Base-by-base conservation (phyloP, 2,329 filamentous ascomycete genomes). In the Aspergillus jensenii region DNA sequence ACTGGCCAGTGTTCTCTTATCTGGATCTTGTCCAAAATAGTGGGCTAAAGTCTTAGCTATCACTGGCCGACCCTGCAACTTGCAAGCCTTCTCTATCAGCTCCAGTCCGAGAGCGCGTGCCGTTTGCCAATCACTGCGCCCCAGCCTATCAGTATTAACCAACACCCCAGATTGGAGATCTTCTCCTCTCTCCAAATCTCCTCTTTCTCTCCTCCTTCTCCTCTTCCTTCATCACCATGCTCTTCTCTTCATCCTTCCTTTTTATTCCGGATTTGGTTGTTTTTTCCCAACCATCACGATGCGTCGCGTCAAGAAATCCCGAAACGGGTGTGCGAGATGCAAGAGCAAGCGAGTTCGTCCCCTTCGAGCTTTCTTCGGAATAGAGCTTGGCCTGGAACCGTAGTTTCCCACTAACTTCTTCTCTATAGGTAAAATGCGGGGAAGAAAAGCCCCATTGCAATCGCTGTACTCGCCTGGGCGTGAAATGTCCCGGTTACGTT, bases 291-390 rank as follows among this genome's bases (percentile, higher is more conserved):
- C 60, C 63, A 76, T 76, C 41, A 80, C 60, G 63, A 76, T 76
- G 74, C 69, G 73, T 51, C 67, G 74, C 58, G 74, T 76, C 40
- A 76, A 75, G 64, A 76, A 76, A 56, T 76, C 73, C 50, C 71
- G 74, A n/a, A 74, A 75, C 56, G 74, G 74, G 7, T 76, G 74
- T 64, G 71, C 71, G n/a, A 68, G 73, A 44, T 76, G 74, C 64
- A 76, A 76, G 64, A 75, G 71, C 65, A 75, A 76, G 68, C 67
- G 74, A 55, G 74, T 76, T 19, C 50, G 53, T 55, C 48, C 25
- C 17, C 31, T 23, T 39, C 15, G 14, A 51, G 45, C 15, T 19
- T 43, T 15, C 19, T 31, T 11, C 27, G 27, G 27, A 31, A 31
- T 25, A 27, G 49, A 35, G 19, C 25, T 48, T 35, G 8, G 49